These are phyloP conservation scores for Cucumis sativus DNA, from an alignment of 306 rosid species.

Conservation along the genomic window Cucumber_9930_V3 NC_026656.2:4052001-4052500, in stretches of 20 bases:
- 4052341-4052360: not conserved
- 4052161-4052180: not conserved
- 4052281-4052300: not conserved
- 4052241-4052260: not conserved
- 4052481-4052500: not conserved
- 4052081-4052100: not conserved
- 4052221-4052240: not conserved
- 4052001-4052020: not conserved
- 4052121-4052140: not conserved
- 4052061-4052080: not conserved
- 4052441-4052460: not conserved
- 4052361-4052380: not conserved
- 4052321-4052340: not conserved
- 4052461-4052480: not conserved
- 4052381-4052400: not conserved
- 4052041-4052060: not conserved
- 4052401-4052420: not conserved
- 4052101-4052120: not conserved
- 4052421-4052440: not conserved
- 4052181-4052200: not conserved
- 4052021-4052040: not conserved
- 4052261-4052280: not conserved
- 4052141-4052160: not conserved
- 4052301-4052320: not conserved
- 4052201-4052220: not conserved